Percentiles rank a stretch among this genome's conserved stretches.
phyloP scores from a whole-genome alignment of 495 filamentous ascomycete genomes.

The Melanomma pulvis-pyrius region DNA sequence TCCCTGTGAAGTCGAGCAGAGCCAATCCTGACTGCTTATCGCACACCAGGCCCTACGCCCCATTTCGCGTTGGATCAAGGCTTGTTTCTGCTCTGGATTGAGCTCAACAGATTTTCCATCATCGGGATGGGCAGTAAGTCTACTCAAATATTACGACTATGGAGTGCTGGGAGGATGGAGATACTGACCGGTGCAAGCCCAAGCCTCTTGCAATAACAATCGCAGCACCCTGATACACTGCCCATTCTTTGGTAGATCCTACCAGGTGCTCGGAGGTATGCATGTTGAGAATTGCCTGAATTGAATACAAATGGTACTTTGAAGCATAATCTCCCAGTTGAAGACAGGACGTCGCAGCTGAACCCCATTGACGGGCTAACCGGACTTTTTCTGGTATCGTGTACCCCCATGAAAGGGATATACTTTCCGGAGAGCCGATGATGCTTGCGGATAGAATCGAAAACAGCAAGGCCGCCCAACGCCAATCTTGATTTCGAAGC shows the following conservation, averaged over 20 bases:
- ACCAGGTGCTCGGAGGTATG: conserved; percentile 54
- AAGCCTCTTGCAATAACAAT: conserved; percentile 28
- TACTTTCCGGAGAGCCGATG: conserved; percentile 42
- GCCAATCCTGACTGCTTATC: conserved; percentile 54
- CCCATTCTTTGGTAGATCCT: conserved; percentile 43
- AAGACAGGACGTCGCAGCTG: conserved; percentile 46
- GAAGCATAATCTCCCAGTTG: conserved; percentile 47
- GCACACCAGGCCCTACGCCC: conserved; percentile 52
- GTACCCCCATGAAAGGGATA: conserved; percentile 47
- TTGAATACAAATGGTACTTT: conserved; percentile 46
- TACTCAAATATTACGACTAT: background rate
- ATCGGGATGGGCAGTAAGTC: conserved; percentile 46
- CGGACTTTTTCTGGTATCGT: conserved; percentile 41
- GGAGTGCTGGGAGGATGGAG: background rate
- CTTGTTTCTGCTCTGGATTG: conserved; percentile 31
- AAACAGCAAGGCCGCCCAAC: conserved; percentile 51
- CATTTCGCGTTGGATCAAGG: conserved; percentile 45
- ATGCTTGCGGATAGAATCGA: conserved; percentile 48
- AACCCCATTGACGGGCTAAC: conserved; percentile 47
- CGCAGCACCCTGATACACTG: conserved; percentile 16
- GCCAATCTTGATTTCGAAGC: conserved; percentile 37
- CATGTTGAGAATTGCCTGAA: conserved; percentile 52
- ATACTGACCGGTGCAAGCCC: conserved; percentile 24
- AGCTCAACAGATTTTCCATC: conserved; percentile 48
- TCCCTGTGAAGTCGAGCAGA: conserved; percentile 54